A percentile compares a stretch with the other conserved stretches of the same genome.
Conservation (phyloP, 2,329 filamentous ascomycete species). For the Ophiostoma sp. region DNA sequence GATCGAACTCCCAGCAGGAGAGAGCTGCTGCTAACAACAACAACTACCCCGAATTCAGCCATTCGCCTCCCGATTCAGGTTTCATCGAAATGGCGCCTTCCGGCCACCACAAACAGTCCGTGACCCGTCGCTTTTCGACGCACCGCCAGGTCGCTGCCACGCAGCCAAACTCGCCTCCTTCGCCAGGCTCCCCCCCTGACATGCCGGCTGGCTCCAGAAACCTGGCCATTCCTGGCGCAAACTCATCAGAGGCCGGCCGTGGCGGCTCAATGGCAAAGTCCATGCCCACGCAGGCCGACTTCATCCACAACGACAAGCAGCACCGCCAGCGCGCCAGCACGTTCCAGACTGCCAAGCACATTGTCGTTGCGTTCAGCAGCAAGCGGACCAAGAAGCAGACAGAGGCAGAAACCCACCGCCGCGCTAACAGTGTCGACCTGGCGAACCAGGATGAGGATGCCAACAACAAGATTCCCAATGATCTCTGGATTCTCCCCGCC, state of each 20-base stretch:
- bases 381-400: constrained; percentile 25
- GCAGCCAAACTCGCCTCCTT: constrained; percentile 47
- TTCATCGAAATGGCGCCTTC: constrained; percentile 27
- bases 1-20: constrained; percentile 35
- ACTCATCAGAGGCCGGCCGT: not conserved
- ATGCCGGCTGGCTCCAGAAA: constrained; percentile 34
- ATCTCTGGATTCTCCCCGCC: constrained; percentile 55
- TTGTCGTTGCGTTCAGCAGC: constrained; percentile 33
- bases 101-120: constrained; percentile 27
- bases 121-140: constrained; percentile 43
- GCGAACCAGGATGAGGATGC: constrained; percentile 30
- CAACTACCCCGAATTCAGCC: not conserved
- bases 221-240: constrained; percentile 13
- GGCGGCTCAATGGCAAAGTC: constrained; percentile 23
- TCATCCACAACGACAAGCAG: constrained; percentile 45
- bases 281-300: constrained; percentile 42
- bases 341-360: constrained; percentile 45
- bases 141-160: constrained; percentile 43
- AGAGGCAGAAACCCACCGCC: constrained; percentile 27
- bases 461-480: constrained; percentile 28
- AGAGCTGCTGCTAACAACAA: not conserved
- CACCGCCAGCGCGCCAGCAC: constrained; percentile 35
- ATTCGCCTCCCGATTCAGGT: constrained; percentile 30
- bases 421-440: constrained; percentile 48
- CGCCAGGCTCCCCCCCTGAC: constrained; percentile 42